Evolutionary conservation across 768 basidiomycete genomes (phyloP).

Genomic region (Russula earlei): DNA sequence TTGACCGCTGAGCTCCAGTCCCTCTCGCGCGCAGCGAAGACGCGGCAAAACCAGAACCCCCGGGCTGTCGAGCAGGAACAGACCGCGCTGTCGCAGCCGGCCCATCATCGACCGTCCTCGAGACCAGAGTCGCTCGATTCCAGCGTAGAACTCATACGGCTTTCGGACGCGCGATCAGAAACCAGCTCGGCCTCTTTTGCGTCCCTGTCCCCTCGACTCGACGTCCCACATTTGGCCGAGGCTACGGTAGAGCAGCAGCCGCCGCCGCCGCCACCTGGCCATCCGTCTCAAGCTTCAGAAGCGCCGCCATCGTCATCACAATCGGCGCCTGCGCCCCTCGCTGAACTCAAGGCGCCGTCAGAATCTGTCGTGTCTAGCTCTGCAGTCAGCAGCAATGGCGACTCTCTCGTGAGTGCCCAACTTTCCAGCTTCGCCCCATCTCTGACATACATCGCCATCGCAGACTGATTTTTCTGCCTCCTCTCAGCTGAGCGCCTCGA

Average conservation of each 20-base stretch:
- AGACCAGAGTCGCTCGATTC: slow-evolving; percentile 28
- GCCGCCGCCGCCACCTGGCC: not conserved
- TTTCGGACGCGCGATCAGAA: slow-evolving; percentile 35
- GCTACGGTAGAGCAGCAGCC: slow-evolving; percentile 32
- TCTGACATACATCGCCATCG: not conserved
- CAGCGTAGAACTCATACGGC: slow-evolving; percentile 29
- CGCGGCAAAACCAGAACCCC: slow-evolving; percentile 2
- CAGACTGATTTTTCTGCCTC: slow-evolving; percentile 15
- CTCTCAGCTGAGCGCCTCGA: slow-evolving; percentile 19
- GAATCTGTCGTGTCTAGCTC: slow-evolving; percentile 22
- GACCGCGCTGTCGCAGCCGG: not conserved
- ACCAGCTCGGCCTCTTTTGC: slow-evolving; percentile 34
- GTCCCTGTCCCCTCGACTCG: slow-evolving; percentile 32
- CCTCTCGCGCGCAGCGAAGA: slow-evolving; percentile 30
- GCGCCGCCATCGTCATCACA: slow-evolving; percentile 8
- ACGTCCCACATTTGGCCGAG: slow-evolving; percentile 32
- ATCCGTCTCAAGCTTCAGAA: slow-evolving; percentile 16
- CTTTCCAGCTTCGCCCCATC: not conserved
- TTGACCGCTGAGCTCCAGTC: slow-evolving; percentile 49
- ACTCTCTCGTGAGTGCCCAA: slow-evolving; percentile 3
- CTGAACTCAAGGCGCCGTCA: slow-evolving; percentile 5
- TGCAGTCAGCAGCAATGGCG: slow-evolving; percentile 16
- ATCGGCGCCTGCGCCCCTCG: not conserved
- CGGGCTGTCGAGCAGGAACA: slow-evolving; percentile 12
- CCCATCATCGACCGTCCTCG: slow-evolving; percentile 3